Evolutionary conservation across 2,329 filamentous ascomycete genomes (phyloP).

Genomic region (Exophiala sp.): DNA sequence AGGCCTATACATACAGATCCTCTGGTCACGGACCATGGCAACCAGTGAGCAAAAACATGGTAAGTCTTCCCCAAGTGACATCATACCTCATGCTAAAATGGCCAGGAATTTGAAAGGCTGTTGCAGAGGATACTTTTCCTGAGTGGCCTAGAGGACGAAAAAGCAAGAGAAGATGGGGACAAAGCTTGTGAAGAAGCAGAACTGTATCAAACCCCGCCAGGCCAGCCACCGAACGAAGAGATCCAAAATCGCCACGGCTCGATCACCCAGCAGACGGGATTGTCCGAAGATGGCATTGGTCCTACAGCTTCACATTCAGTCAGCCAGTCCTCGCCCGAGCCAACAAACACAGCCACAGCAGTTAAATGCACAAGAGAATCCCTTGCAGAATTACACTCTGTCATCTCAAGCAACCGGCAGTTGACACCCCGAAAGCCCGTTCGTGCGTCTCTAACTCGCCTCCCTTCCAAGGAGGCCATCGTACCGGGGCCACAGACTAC

Average conservation of each 20-base stretch:
- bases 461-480: not conserved
- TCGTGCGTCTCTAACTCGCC: not conserved
- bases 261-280: constrained; percentile 4
- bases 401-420: not conserved
- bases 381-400: not conserved
- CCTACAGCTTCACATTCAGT: not conserved
- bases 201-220: too few relatives aligned
- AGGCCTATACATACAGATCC: too few relatives aligned
- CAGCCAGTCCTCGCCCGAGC: constrained; percentile 4
- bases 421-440: not conserved
- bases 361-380: constrained; percentile 1
- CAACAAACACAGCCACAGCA: constrained; percentile 6
- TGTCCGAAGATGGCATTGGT: constrained; percentile 3
- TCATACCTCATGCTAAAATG: too few relatives aligned
- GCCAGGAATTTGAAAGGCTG: too few relatives aligned
- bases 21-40: too few relatives aligned
- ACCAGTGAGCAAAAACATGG: too few relatives aligned
- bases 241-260: constrained; percentile 6
- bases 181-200: too few relatives aligned
- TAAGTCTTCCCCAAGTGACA: too few relatives aligned
- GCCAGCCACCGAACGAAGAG: too few relatives aligned
- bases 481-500: not conserved
- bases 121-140: too few relatives aligned
- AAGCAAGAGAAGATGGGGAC: too few relatives aligned
- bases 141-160: too few relatives aligned